Base-by-base conservation (phyloP, 768 basidiomycete genomes). In the Trametes sanguinea region DNA sequence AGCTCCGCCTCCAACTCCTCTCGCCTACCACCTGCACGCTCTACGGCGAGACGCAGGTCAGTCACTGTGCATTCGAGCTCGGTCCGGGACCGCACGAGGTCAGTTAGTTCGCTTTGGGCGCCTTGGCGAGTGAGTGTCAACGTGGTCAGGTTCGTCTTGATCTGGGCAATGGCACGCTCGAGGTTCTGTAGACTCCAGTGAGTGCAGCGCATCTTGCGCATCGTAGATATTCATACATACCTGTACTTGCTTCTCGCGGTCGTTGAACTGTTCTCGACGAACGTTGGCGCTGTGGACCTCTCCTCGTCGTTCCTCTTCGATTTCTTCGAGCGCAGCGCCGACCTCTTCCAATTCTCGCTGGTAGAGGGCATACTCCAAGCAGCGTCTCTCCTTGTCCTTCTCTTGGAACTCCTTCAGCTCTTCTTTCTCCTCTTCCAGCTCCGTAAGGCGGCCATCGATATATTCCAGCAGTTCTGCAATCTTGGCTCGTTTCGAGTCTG, bases 391-490 rank as follows among this genome's bases (percentile, higher is more conserved):
- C 74, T 94, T 93, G 72, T 99, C 97, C 72, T 94, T 94, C 65
- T 92, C 88, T 73, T 97, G 94, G 71, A 92, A 99, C 73, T 97
- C 94, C 71, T 95, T 96, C 58, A 99, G 76, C 72, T 99, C 97
- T 65, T 96, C 93, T 72, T 98, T 98, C 77, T 99, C 97, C 70
- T 97, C 94, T 70, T 99, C 96, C 6, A 98, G 87, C 75, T 98
- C 96, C 2, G 81, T 77, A 54, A 99, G 77, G 2, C 95, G 86
- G 8, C 91, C 88, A 63, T 98, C 94, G 69, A 98, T 98, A 70
- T 92, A 94, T 2, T 89, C 86, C 17, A 98, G 82, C 9, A 97
- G 77, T 66, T 98, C 95, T 68, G 82, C 86, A 65, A 99, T 97
- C 75, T 98, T 98, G 13, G 83, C 79, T 8, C 94, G 88, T 70